Evolutionary conservation across 148 eudicot species (phyloP), one percentile per base, ranked within the genome.

Genomic region (Hydrangea macrophylla): DNA sequence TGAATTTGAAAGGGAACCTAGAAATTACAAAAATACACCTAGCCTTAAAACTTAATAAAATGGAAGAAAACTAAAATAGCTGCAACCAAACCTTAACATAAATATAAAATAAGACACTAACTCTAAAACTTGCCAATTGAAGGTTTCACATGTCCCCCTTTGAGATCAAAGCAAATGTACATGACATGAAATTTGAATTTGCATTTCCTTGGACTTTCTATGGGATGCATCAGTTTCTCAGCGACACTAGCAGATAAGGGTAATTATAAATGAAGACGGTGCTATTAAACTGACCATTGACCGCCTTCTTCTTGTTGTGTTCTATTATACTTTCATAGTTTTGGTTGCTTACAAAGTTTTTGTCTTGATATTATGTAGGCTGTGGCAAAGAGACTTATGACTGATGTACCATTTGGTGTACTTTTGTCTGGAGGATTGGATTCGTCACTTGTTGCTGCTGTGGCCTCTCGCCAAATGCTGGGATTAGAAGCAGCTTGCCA

Each of bases 361-460:
- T 9, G 39, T 55, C 22, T 55, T 24, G 24, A 64, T 55, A 58
- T 55, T 75, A 31, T 76, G 67, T 85, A 92, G 97, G 92, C 97
- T 55, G 97, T 92, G 64, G 9, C 72, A 50, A 92, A 92, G 86
- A 82, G 97, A 81, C 84, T 92, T 59, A 92, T 92, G 97, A 89
- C 97, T 17, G 97, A 92, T 73, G 97, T 92, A 60, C 97, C 97
- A 42, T 92, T 92, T 75, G 97, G 97, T 77, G 97, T 92, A 40
- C 97, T 92, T 75, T 72, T 92, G 58, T 92, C 97, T 7, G 97
- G 97, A 27, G 97, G 97, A 61, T 81, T 92, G 23, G 97, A 92
- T 80, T 92, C 97, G 72, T 92, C 97, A 55, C 92, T 92, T 74
- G 97, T 92, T 73, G 97, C 97, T 70, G 86, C 97, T 65, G 97